phyloP scores from a whole-genome alignment of 306 rosid genomes.

The Hippophae tibetana region DNA sequence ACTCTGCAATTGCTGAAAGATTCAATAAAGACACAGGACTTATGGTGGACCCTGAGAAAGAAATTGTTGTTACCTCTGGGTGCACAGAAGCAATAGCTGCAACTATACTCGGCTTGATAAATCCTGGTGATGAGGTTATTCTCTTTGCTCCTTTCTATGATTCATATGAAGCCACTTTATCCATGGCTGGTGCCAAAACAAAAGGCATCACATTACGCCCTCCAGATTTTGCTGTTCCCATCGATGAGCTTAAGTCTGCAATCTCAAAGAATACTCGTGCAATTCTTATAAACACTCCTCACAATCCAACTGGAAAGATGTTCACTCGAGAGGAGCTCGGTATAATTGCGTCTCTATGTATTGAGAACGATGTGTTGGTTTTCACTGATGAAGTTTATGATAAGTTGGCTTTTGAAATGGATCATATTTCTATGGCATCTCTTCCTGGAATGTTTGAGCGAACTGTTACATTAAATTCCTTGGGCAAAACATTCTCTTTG shows the following conservation, averaged over 20 bases:
- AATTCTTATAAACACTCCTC: slow-evolving; percentile 63
- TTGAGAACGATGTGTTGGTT: slow-evolving; percentile 73
- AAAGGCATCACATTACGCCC: slow-evolving; percentile 61
- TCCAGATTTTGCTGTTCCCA: slow-evolving; percentile 65
- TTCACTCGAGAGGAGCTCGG: slow-evolving; percentile 61
- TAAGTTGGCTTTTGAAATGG: slow-evolving; percentile 86
- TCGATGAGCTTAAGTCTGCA: slow-evolving; percentile 53
- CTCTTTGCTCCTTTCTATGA: slow-evolving; percentile 83
- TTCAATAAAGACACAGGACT: slow-evolving; percentile 75
- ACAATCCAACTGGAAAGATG: slow-evolving; percentile 90
- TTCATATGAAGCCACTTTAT: slow-evolving; percentile 78
- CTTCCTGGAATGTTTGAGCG: slow-evolving; percentile 86
- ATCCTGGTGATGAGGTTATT: slow-evolving; percentile 90
- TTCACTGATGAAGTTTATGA: slow-evolving; percentile 86
- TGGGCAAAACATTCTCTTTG: slow-evolving; percentile 87
- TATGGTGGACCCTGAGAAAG: slow-evolving; percentile 70
- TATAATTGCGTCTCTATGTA: slow-evolving; percentile 68
- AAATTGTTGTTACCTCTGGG: slow-evolving; percentile 71
- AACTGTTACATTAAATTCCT: slow-evolving; percentile 77
- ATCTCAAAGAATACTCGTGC: slow-evolving; percentile 76
- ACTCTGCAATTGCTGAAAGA: slow-evolving; percentile 67
- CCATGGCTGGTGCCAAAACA: slow-evolving; percentile 89
- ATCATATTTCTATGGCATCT: slow-evolving; percentile 72
- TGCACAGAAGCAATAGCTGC: slow-evolving; percentile 98
- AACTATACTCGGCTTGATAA: slow-evolving; percentile 67